Percentiles rank a stretch among this genome's conserved stretches.
Evolutionary conservation across 1,284 basidiomycete genomes (phyloP).

Genomic region (Apiotrichum montevideense): DNA sequence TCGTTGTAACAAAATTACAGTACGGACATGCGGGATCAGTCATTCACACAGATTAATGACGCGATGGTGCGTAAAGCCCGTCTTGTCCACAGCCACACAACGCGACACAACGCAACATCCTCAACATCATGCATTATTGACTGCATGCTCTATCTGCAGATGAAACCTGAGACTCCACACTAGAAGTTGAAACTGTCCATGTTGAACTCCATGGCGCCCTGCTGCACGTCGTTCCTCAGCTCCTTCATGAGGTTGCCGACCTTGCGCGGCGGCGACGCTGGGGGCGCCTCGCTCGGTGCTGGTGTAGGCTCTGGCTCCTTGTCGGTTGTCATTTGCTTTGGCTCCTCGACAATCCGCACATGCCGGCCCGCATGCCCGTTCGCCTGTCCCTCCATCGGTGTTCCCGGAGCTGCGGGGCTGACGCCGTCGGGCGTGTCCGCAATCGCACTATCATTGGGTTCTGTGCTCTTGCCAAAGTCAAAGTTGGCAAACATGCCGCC

Average conservation of each 20-base stretch:
- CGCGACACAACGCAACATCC: no score
- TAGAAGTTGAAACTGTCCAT: constrained; percentile 44
- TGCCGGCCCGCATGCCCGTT: not conserved
- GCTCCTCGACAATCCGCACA: no score
- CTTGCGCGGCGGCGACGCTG: constrained; percentile 54
- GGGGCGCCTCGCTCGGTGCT: not conserved
- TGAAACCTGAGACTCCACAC: not conserved
- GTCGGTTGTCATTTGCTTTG: no score
- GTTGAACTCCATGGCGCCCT: constrained; percentile 46
- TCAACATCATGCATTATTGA: no score
- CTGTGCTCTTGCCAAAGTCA: not conserved
- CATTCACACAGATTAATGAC: no score
- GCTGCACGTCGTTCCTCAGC: constrained; percentile 42
- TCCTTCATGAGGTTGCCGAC: constrained; percentile 65
- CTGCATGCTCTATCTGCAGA: no score
- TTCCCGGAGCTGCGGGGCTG: constrained; percentile 2
- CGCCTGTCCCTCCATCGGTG: not conserved
- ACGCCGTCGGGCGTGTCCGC: not conserved
- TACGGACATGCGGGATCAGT: no score
- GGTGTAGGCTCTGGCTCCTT: not conserved
- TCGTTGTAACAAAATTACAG: no score
- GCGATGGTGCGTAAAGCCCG: no score
- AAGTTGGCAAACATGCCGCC: not conserved
- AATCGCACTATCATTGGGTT: not conserved
- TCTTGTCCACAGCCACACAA: no score